These are phyloP conservation scores for Pseudogymnoascus sp. DNA, from an alignment of 2,329 filamentous ascomycete species.

Conservation along the genomic window DNA sequence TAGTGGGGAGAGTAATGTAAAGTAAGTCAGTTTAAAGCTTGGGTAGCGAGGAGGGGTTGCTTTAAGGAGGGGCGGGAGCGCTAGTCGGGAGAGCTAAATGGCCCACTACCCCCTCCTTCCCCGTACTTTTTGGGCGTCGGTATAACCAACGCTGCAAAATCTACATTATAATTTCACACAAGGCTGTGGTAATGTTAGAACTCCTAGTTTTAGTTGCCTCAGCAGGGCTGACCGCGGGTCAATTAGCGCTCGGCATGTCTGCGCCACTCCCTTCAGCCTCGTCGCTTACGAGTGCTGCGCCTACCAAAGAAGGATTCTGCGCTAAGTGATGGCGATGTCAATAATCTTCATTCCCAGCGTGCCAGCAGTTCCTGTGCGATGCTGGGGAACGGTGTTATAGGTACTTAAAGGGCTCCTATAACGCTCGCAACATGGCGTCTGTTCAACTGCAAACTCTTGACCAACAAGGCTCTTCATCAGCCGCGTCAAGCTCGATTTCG, in stretches of 20 bases:
- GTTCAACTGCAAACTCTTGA: not conserved
- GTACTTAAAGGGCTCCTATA: not conserved
- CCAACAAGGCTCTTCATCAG: not conserved
- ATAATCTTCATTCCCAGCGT: not conserved
- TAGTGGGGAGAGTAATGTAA: not conserved
- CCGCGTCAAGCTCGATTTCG: not conserved
- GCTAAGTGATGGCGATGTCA: not conserved
- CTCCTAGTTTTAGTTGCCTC: too few relatives aligned
- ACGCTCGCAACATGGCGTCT: not conserved
- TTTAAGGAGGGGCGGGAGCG: not conserved
- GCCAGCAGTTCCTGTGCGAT: not conserved
- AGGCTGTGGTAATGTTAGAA: too few relatives aligned
- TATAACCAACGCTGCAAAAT: too few relatives aligned
- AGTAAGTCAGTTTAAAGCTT: not conserved
- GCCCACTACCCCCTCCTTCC: not conserved
- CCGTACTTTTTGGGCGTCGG: too few relatives aligned
- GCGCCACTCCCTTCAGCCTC: not conserved
- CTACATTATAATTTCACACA: too few relatives aligned
- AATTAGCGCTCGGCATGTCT: not conserved
- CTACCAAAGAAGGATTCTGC: not conserved
- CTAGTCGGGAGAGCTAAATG: not conserved
- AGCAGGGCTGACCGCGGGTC: too few relatives aligned
- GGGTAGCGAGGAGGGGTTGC: not conserved
- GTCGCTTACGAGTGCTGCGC: not conserved
- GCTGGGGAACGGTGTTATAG: not conserved